A percentile compares a stretch with the other conserved stretches of the same genome.
These are phyloP conservation scores for Trichoderma gracile DNA, from an alignment of 2,329 filamentous ascomycete species.

Conservation along the genomic window DNA sequence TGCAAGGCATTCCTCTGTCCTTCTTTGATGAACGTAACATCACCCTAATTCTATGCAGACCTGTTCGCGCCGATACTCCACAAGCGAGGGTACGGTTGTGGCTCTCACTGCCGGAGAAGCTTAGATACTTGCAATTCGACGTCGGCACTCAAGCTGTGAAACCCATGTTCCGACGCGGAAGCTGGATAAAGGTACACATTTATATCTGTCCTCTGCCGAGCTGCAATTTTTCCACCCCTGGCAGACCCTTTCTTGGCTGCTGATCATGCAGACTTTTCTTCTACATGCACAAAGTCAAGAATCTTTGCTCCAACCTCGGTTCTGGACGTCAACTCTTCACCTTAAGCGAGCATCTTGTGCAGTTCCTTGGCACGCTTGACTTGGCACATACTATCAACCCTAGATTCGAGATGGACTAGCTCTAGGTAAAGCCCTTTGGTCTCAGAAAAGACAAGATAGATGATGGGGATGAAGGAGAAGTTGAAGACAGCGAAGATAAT, in stretches of 20 bases:
- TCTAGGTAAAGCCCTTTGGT: constrained; percentile 45
- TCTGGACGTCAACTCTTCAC: constrained; percentile 8
- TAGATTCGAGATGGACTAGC: constrained; percentile 41
- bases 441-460: constrained; percentile 37
- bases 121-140: background rate
- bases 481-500: constrained; percentile 37
- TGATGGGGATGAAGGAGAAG: constrained; percentile 33
- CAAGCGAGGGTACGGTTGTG: background rate
- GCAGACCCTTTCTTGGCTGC: too few relatives aligned
- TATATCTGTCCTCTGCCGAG: too few relatives aligned
- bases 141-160: background rate
- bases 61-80: background rate
- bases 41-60: background rate
- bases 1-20: background rate
- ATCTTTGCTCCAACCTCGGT: background rate
- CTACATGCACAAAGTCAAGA: constrained; percentile 5
- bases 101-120: background rate
- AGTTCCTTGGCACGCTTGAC: constrained; percentile 20
- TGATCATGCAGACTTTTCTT: background rate
- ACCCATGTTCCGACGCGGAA: too few relatives aligned
- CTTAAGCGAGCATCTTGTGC: constrained; percentile 15
- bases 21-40: background rate
- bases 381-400: constrained; percentile 13
- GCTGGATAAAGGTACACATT: too few relatives aligned
- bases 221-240: too few relatives aligned